Evolutionary conservation across 1,139 yeast species (phyloP), one percentile per base, ranked within the genome.

Genomic region (Yamadazyma songkhlaensis): DNA sequence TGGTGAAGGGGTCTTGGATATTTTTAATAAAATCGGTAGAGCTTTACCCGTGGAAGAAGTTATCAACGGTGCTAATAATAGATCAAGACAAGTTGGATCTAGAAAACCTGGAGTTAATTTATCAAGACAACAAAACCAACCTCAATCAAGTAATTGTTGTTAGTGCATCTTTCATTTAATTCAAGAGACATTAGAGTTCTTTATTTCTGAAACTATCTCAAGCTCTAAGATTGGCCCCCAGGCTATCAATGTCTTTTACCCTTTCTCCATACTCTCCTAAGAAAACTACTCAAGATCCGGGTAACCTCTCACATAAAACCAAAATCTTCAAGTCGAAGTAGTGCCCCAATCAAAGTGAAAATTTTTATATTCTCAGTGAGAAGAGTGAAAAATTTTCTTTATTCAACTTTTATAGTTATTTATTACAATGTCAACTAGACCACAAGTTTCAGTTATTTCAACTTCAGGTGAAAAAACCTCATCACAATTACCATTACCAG

Each of bases 371-470:
- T 53, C 51, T 44, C 44, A 42, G 39, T 17, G 34, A 35, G 29
- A 37, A 11, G 9, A 15, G 29, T 27, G 29, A 24, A 31, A 40
- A 35, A 35, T 41, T 44, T 41, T 48, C 43, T 17, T 17, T 17
- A 45, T 47, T 44, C 49, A 55, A 47, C 56, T 49, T 49, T 41
- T 9, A 9, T 21, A 29, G 33, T 28, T 44, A 26, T 20, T 13
- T 51, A 44, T 46, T 17, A 56, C 48, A 48, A 82, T 83, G 90
- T 81, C 90, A 59, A 89, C 49, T 47, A 42, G 96, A 77, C 97
- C 97, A 66, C 96, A 87, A 82, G 97, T 92, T 72, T 80, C 97
- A 64, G 97, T 92, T 64, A 79, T 85, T 75, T 77, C 95, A 70
- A 74, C 83, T 65, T 66, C 81, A 70, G 97, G 97, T 72, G 87